Conservation (phyloP, 148 eudicot genomes). For the Cornus florida region DNA sequence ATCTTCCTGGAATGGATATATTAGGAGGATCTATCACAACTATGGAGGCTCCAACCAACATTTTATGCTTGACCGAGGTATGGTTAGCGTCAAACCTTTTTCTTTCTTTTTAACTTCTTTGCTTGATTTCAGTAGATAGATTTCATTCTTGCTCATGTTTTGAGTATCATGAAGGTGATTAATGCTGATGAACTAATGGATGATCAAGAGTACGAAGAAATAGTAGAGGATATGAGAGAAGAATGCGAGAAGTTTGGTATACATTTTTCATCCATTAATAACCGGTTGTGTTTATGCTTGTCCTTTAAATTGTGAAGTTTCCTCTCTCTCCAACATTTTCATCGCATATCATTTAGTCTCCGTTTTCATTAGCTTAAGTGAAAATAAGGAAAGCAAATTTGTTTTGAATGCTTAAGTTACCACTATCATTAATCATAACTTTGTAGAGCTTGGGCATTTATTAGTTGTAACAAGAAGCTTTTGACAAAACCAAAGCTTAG, state of each 20-base stretch:
- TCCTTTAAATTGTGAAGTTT: neutral
- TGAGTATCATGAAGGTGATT: conserved; percentile 46
- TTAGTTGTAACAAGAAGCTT: neutral
- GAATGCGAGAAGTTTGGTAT: conserved; percentile 88
- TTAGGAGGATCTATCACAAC: conserved; percentile 15
- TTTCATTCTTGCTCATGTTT: neutral
- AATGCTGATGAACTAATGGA: conserved; percentile 69
- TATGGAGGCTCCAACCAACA: conserved; percentile 63
- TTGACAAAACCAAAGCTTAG: too few species aligned
- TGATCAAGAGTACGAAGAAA: conserved; percentile 85
- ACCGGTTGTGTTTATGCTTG: neutral
- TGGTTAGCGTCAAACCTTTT: neutral
- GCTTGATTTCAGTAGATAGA: neutral
- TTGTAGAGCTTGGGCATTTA: neutral
- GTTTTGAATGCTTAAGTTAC: neutral
- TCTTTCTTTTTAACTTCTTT: neutral
- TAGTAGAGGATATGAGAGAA: conserved; percentile 84
- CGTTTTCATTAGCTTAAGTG: too few species aligned
- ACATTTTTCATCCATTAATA: conserved; percentile 5
- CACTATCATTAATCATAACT: neutral
- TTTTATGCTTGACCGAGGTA: conserved; percentile 88
- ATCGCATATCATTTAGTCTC: too few species aligned
- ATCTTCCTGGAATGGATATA: conserved; percentile 34
- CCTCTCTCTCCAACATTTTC: too few species aligned
- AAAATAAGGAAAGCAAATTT: too few species aligned